These are phyloP conservation scores for Anacardium occidentale DNA, from an alignment of 345 rosid genomes.

Conservation along the genomic window DNA sequence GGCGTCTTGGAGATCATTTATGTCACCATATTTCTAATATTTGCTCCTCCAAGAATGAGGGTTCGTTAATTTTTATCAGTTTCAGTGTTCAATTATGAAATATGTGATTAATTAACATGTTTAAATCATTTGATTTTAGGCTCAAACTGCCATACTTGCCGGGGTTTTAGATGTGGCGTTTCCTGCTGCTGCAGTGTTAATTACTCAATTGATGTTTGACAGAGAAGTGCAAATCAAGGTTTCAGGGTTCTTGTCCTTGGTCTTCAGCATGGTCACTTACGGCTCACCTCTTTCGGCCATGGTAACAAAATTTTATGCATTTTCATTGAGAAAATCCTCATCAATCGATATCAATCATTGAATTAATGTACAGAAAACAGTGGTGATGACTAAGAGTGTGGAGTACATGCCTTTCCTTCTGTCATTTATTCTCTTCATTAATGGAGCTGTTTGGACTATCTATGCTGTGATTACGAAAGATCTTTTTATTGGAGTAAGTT, in stretches of 20 bases:
- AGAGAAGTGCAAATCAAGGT: conserved; percentile 44
- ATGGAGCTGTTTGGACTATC: conserved; percentile 51
- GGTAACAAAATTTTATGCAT: conserved; percentile 33
- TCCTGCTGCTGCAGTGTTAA: conserved; percentile 41
- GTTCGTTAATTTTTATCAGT: conserved; percentile 5
- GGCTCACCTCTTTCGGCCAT: conserved; percentile 82
- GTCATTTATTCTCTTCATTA: conserved; percentile 44
- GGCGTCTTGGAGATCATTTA: conserved; percentile 48
- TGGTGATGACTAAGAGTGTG: conserved; percentile 51
- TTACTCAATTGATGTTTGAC: conserved; percentile 38
- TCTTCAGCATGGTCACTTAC: conserved; percentile 59
- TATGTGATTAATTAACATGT: too few relatives aligned
- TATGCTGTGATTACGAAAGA: conserved; percentile 48
- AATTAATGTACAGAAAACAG: conserved; percentile 43
- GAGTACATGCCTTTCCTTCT: conserved; percentile 59
- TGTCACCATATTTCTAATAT: conserved; percentile 55
- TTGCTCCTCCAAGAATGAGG: conserved; percentile 51
- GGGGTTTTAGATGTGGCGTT: conserved; percentile 53
- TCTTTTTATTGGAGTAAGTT: conserved; percentile 51
- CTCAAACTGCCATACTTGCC: conserved; percentile 38
- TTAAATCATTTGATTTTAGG: conserved; percentile 18
- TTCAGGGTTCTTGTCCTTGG: conserved; percentile 54
- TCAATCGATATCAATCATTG: background rate
- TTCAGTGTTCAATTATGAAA: too few relatives aligned
- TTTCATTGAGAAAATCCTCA: background rate